Base-by-base conservation (phyloP, 441 rosid genomes). In the Daphne laureola region DNA sequence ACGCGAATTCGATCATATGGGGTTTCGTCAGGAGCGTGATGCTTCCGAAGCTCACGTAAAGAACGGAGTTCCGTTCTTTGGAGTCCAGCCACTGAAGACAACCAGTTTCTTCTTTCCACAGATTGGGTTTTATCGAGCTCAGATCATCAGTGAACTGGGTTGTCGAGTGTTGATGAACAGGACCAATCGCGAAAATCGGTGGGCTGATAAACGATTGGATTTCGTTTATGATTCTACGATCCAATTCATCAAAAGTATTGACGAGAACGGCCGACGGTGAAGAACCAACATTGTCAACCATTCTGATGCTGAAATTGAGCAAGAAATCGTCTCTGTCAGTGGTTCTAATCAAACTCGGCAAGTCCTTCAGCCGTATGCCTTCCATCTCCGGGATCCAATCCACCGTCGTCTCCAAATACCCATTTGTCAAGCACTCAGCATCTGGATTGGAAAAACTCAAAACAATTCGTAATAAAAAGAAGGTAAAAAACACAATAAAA, bases 321-420 rank as follows among this genome's bases (percentile, higher is more conserved):
- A 58, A 21, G 4, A 49, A 11, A 16, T 71, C 71, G 16, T 54
- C 23, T 0, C 46, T 45, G 44, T 66, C 17, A 12, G 63, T 59
- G 6, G 62, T 51, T 48, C 65, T 55, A 41, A 55, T 36, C 25
- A 55, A 15, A 15, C 61, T 50, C 0, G 74, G 71, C 1, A 70
- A n/a, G 41, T 58, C 66, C 31, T 46, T 63, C 27, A 66, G 17
- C 18, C 59, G 46, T 18, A 62, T 3, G 14, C 44, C 62, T 46
- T 54, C 50, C 71, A 62, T 55, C 12, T 47, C 52, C 0, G 67
- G 70, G n/a, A 66, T 66, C 63, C 63, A 62, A 14, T 66, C 68
- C 0, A 62, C 36, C 31, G 4, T 7, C 8, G 66, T 54, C 44
- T 66, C 71, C 23, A 66, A 44, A 40, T 58, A 58, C 8, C 68